Conservation (phyloP, 345 rosid species). For the Conringia planisiliqua region DNA sequence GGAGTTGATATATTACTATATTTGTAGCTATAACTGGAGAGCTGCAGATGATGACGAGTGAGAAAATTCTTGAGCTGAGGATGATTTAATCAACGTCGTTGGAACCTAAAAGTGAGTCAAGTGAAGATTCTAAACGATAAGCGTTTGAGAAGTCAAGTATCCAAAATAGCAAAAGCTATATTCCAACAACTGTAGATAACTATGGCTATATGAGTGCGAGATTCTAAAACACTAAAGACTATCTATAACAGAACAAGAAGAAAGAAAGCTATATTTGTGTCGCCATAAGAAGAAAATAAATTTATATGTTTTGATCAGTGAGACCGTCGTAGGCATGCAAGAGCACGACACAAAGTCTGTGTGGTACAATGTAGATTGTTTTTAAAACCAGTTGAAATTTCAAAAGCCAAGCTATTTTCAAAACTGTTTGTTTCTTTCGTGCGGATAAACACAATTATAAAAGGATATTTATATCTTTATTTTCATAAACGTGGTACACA, state of each 20-base stretch:
- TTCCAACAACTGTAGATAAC: not conserved
- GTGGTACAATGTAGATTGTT: too few relatives aligned
- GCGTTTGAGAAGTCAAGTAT: not conserved
- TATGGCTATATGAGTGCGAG: not conserved
- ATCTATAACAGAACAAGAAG: not conserved
- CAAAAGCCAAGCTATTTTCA: not conserved
- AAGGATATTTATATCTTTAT: not conserved
- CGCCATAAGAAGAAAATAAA: not conserved
- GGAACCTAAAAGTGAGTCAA: not conserved
- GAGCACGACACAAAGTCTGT: not conserved
- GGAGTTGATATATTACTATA: too few relatives aligned
- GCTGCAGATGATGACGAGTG: not conserved
- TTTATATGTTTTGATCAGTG: not conserved
- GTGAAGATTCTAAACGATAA: not conserved
- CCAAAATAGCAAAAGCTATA: not conserved
- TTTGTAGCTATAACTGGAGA: not conserved
- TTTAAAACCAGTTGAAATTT: not conserved
- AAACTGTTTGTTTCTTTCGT: not conserved
- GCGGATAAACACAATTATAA: not conserved
- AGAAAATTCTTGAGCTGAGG: not conserved
- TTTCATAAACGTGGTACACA: not conserved
- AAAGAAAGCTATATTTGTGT: not conserved
- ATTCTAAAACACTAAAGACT: not conserved
- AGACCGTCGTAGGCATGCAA: not conserved
- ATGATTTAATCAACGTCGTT: not conserved